phyloP scores from a whole-genome alignment of 352 stramenopile genomes.

The Globisporangium spinosum region DNA sequence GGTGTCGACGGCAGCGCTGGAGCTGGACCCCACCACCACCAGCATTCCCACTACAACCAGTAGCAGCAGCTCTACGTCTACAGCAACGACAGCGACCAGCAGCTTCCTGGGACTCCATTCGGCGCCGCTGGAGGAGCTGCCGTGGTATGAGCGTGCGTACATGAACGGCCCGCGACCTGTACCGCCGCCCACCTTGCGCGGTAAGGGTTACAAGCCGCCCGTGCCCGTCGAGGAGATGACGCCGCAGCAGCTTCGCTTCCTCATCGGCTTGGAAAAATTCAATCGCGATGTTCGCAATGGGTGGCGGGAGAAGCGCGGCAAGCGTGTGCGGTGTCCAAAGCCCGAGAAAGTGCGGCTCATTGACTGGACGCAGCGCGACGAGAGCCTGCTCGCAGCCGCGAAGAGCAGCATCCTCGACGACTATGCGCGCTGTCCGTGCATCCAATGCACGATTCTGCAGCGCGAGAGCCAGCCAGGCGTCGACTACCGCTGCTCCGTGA shows the following conservation, averaged over 20 bases:
- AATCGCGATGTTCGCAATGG: neutral
- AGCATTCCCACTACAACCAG: neutral
- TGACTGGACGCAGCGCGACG: constrained; percentile 14
- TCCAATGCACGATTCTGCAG: constrained; percentile 12
- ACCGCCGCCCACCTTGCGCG: neutral
- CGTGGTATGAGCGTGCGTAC: constrained; percentile 12
- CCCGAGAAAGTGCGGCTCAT: constrained; percentile 4
- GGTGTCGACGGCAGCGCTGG: neutral
- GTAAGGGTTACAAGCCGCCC: neutral
- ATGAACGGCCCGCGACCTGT: neutral
- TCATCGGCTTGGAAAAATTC: neutral
- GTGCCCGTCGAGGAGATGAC: constrained; percentile 1
- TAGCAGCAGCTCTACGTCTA: neutral
- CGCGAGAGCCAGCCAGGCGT: neutral
- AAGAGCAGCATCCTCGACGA: constrained; percentile 4
- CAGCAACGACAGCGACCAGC: neutral
- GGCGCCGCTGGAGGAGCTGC: neutral
- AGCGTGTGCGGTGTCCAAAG: neutral
- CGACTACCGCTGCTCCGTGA: constrained; percentile 14
- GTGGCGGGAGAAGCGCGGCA: neutral
- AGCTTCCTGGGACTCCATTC: constrained; percentile 12
- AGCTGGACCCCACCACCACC: neutral
- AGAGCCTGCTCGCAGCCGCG: neutral
- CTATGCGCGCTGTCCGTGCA: constrained; percentile 16
- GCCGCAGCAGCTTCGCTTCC: neutral